phyloP scores from a whole-genome alignment of 2,329 filamentous ascomycete genomes.

The Fusarium sacchari region DNA sequence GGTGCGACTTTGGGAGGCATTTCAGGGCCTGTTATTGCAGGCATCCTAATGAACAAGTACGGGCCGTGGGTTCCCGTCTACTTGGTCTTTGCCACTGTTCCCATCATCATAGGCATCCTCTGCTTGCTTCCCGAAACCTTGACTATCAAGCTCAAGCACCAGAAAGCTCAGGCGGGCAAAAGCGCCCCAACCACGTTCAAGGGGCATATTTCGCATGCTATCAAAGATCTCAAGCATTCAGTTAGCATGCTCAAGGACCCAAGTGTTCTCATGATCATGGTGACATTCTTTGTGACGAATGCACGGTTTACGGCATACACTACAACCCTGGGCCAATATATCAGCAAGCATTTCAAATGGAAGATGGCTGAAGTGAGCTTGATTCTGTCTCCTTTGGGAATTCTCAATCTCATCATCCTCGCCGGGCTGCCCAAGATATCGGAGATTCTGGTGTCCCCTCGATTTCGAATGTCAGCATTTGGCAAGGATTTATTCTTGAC shows the following conservation, averaged over 20 bases:
- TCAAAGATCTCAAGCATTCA: constrained; percentile 48
- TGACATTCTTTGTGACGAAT: constrained; percentile 52
- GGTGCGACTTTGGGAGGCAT: constrained; percentile 54
- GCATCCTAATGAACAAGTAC: constrained; percentile 51
- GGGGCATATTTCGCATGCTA: constrained; percentile 44
- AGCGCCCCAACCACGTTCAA: constrained; percentile 36
- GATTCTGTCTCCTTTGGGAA: constrained; percentile 53
- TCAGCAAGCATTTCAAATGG: constrained; percentile 58
- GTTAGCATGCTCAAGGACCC: constrained; percentile 49
- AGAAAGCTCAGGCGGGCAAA: constrained; percentile 11
- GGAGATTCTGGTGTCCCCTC: constrained; percentile 45
- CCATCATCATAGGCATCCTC: constrained; percentile 47
- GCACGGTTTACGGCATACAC: constrained; percentile 51
- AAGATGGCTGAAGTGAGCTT: constrained; percentile 54
- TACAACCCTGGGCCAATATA: constrained; percentile 52
- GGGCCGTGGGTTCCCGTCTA: constrained; percentile 55
- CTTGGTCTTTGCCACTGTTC: constrained; percentile 45
- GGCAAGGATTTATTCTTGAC: constrained; percentile 52
- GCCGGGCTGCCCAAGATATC: constrained; percentile 50
- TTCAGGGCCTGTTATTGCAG: constrained; percentile 51
- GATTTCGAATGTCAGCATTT: constrained; percentile 49
- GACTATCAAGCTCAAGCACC: constrained; percentile 35
- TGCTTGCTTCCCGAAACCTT: constrained; percentile 56
- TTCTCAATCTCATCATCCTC: constrained; percentile 53
- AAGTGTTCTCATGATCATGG: constrained; percentile 51